Evolutionary conservation across 805 yeast species (phyloP), one percentile per base, ranked within the genome.

Genomic region (Metschnikowia anglica): DNA sequence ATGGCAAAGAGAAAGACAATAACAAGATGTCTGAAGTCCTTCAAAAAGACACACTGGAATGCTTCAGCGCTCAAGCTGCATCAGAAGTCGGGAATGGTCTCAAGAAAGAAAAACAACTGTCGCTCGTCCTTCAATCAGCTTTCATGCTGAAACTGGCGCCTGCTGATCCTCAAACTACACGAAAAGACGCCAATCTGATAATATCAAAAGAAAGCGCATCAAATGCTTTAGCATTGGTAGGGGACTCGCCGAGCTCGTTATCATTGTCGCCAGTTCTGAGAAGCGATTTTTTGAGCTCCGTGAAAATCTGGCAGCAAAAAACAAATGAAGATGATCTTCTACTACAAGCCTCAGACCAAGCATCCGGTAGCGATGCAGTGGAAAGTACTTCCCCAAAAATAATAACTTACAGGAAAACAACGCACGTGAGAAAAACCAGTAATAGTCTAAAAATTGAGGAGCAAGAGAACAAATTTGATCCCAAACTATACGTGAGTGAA

Each of bases 401-500:
- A 21, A 68, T 70, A 13, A 40, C 72, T 5, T 70, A 67, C 50
- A 51, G 74, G 24, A 67, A 66, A 46, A 59, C 64, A 16, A 62
- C 58, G 37, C 51, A 70, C 29, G 58, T 65, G 4, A 55, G 62
- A 2, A 66, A 70, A 40, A 66, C 61, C 28, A 63, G 65, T 24
- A 49, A 41, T 17, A 37, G 43, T 13, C 44, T 43, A 34, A 46
- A 46, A 21, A 30, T 26, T 1, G 26, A 34, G 19, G 48, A 35
- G 13, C 26, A 20, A 7, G 53, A 44, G n/a, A 48, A 43, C 7
- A 42, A 44, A 19, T 62, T 29, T 43, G 80, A 76, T 51, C 55
- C 66, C 3, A 73, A 66, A 41, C 55, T 76, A 6, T 85, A 83
- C 54, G 72, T 72, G 5, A 82, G 77, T 39, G 88, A 83, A 50